Base-by-base conservation (phyloP, 441 rosid genomes). In the Erodium texanum region DNA sequence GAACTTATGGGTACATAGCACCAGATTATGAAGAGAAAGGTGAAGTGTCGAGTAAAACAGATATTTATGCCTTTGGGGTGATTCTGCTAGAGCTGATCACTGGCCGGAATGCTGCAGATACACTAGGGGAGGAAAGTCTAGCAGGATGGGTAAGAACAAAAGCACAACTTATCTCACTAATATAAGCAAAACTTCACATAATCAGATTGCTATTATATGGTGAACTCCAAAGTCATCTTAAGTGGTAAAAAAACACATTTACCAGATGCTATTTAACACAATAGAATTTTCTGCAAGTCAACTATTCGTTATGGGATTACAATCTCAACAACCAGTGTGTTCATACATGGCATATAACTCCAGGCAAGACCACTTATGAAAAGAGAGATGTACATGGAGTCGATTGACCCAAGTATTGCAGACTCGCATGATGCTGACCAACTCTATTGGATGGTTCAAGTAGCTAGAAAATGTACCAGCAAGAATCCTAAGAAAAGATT, bases 1-100 rank as follows among this genome's bases (percentile, higher is more conserved):
- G 81, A 74, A 76, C 74, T 36, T 66, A 62, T 1, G 85, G 80
- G 65, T 79, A 77, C 70, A 63, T 67, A 63, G 87, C 86, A 43
- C 86, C 87, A 43, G 87, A 84, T 74, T 80, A 79, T 71, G 70
- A 77, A 11, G 84, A 75, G 63, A 66, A 18, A 12, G 75, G 78
- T 16, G 65, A 48, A 63, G 70, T 76, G 48, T 84, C 85, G 10
- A 71, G 79, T 24, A 78, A 74, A 50, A 76, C 85, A 20, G 90
- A 86, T 77, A 84, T 86, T 36, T 84, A 81, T 66, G 78, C 87
- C 48, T 84, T 79, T n/a, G 85, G 87, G 3, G 54, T 84, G 16
- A 81, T 84, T 36, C 74, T 86, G 52, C 71, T 86, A 14, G 85
- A 83, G 81, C 76, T 83, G 66, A 74, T 79, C 38, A 76, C 82